Evolutionary conservation across 257 asterid genomes (phyloP).

Genomic region (Leonotis leonurus): DNA sequence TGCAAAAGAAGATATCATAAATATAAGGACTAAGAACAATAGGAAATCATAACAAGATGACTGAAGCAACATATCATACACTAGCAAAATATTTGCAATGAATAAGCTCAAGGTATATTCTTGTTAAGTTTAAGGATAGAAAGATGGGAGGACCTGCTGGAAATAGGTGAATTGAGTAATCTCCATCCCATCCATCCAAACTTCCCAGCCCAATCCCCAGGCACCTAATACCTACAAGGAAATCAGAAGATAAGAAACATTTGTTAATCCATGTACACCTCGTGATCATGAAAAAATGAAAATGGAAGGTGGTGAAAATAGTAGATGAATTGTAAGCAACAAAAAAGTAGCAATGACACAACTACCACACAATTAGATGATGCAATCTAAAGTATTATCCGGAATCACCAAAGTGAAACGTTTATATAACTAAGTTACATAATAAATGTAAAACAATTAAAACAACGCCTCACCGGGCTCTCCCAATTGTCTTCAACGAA

Average conservation of each 20-base stretch:
- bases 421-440: neutral
- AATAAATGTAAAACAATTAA: constrained; percentile 6
- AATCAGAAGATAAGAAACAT: constrained; percentile 18
- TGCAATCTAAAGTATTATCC: neutral
- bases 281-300: neutral
- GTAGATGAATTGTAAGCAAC: constrained; percentile 8
- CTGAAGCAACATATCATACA: constrained; percentile 1
- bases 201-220: constrained; percentile 99
- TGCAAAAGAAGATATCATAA: constrained; percentile 23
- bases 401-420: neutral
- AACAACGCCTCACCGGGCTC: constrained; percentile 77
- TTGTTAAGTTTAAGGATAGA: constrained; percentile 9
- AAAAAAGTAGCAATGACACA: constrained; percentile 14
- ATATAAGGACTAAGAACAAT: neutral
- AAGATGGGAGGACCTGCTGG: constrained; percentile 67
- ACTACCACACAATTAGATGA: neutral
- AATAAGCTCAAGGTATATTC: constrained; percentile 9
- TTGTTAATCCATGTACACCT: constrained; percentile 7
- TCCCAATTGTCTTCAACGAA: constrained; percentile 99
- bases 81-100: constrained; percentile 1
- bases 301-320: neutral
- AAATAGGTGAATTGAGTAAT: constrained; percentile 97
- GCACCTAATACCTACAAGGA: constrained; percentile 92
- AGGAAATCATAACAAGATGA: neutral
- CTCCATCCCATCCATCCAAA: constrained; percentile 99